Base-by-base conservation (phyloP, 257 asterid species). In the Solanum peruvianum region DNA sequence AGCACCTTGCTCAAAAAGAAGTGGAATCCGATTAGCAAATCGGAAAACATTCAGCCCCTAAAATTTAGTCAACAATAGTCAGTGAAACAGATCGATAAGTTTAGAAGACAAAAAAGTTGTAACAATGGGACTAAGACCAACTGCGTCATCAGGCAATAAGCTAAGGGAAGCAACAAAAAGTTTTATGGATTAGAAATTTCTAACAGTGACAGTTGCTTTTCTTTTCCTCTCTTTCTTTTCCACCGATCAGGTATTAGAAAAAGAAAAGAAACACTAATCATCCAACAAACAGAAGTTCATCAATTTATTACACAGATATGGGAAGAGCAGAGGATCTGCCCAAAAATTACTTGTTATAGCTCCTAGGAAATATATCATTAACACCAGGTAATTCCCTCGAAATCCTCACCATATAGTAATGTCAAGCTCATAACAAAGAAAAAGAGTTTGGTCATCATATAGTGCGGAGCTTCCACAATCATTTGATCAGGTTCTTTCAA, bases 1-100 rank as follows among this genome's bases (percentile, higher is more conserved):
- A 86, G 98, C 98, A 76, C 98, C 98, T 94, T 94, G 96, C 98
- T 96, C 98, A 72, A 96, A 94, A 86, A 96, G 92, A 90, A 96
- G 98, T 21, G 98, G 98, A 83, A 96, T 96, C 90, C 98, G 98
- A 86, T 96, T 96, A 83, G 98, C 98, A 88, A 96, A 96, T 87
- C 98, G 95, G 91, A 96, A 96, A 82, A 96, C 89, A 91, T 96
- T 96, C 69, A 96, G 89, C 84, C 98, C 98, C 98, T 96, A 88
- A 52, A 88, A 89, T 92, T 70, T 88, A 80, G 83, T 64, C 66
- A 88, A 89, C 47, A 25, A 85, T 90, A 82, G 85, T 45, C 60
- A 75, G 70, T 85, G 44, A 66, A 78, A 78, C 66, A 78, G 66
- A 78, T 27, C 39, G 90, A 44, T 39, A 83, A 87, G 29, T 35